A percentile compares a stretch with the other conserved stretches of the same genome.
Evolutionary conservation across 306 rosid genomes (phyloP).

Genomic region (Vigna trinervia): DNA sequence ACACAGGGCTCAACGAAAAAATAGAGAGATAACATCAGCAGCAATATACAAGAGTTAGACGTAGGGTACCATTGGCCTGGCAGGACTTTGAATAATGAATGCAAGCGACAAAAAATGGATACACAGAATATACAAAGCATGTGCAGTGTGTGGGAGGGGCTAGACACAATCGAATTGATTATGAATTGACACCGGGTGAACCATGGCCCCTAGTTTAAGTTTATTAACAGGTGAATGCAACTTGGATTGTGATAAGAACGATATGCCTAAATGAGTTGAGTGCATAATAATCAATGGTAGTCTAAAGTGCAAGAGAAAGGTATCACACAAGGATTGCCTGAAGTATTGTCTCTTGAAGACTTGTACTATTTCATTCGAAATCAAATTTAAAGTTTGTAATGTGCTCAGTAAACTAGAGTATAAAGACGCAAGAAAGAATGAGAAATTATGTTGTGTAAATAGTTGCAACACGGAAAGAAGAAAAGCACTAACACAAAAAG

Average conservation of each 20-base stretch:
- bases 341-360: background rate
- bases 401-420: background rate
- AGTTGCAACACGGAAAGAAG: background rate
- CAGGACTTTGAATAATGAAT: background rate
- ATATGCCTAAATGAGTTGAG: background rate
- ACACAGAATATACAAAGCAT: background rate
- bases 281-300: background rate
- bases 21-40: background rate
- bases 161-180: background rate
- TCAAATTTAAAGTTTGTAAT: background rate
- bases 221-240: background rate
- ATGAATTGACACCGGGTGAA: background rate
- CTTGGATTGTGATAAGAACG: background rate
- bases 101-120: background rate
- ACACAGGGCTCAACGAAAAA: background rate
- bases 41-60: background rate
- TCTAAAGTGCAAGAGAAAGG: background rate
- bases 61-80: background rate
- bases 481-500: background rate
- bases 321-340: background rate
- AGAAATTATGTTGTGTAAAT: background rate
- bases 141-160: too few species aligned
- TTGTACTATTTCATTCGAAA: background rate
- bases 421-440: background rate
- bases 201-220: background rate